phyloP scores from a whole-genome alignment of 179 eudicot species.

The Camellia oleifera region DNA sequence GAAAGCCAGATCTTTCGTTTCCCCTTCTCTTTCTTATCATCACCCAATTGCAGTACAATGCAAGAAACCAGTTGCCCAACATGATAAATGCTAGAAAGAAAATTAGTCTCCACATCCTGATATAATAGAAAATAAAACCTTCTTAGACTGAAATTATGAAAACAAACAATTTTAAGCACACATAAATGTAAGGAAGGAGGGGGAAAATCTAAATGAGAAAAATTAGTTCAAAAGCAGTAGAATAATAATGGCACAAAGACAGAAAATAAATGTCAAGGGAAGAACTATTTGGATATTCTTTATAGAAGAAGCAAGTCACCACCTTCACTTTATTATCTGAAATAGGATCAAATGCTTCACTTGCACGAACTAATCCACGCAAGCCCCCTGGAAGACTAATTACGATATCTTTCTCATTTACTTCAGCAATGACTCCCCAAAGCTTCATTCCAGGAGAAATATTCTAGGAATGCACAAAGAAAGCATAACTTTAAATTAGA shows the following conservation, averaged over 20 bases:
- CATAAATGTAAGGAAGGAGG: neutral
- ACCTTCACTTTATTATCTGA: constrained; percentile 36
- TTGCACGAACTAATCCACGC: constrained; percentile 87
- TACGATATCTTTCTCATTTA: constrained; percentile 85
- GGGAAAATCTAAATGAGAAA: neutral
- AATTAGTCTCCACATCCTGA: constrained; percentile 51
- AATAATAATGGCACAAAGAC: neutral
- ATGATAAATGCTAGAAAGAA: constrained; percentile 65
- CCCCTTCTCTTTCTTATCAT: constrained; percentile 77
- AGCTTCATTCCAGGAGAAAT: constrained; percentile 91
- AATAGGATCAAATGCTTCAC: constrained; percentile 69
- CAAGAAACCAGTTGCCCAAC: constrained; percentile 91
- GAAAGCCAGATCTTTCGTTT: constrained; percentile 93
- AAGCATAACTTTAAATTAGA: neutral
- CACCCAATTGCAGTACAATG: constrained; percentile 70
- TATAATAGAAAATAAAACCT: constrained; percentile 5
- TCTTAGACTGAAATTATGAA: neutral
- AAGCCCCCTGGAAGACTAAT: constrained; percentile 95
- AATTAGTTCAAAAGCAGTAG: neutral
- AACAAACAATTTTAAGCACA: neutral
- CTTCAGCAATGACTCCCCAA: constrained; percentile 90
- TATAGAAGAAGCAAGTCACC: constrained; percentile 13
- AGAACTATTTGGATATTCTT: neutral
- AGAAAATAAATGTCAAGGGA: neutral
- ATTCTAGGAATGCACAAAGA: constrained; percentile 49